Conservation (phyloP, 495 filamentous ascomycete species). For the Glarea lozoyensis region DNA sequence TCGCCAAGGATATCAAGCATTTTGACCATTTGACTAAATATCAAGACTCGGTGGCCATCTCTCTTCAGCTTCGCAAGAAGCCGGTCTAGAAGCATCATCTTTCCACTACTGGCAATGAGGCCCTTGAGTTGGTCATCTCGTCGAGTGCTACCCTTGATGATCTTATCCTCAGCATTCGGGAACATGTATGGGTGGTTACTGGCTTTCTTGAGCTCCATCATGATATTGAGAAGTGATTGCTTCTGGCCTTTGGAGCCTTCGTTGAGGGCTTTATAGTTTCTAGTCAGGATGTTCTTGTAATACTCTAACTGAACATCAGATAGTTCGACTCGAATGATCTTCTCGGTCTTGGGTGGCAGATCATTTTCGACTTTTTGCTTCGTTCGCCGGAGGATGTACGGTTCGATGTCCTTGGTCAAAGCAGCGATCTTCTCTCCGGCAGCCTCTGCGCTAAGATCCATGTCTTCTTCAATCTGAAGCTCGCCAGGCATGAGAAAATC, state of each 20-base stretch:
- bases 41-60: conserved; percentile 89
- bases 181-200: conserved; percentile 99
- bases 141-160: conserved; percentile 63
- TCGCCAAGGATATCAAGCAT: conserved; percentile 95
- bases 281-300: conserved; percentile 96
- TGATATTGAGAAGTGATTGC: conserved; percentile 93
- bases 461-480: conserved; percentile 77
- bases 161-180: conserved; percentile 78
- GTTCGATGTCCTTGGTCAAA: conserved; percentile 47
- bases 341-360: conserved; percentile 91
- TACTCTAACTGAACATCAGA: conserved; percentile 95
- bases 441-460: conserved; percentile 69
- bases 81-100: conserved; percentile 97
- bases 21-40: conserved; percentile 99
- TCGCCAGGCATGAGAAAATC: conserved; percentile 92
- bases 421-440: conserved; percentile 50
- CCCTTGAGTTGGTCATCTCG: conserved; percentile 84
- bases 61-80: conserved; percentile 82
- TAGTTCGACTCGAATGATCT: conserved; percentile 94
- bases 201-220: conserved; percentile 99
- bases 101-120: conserved; percentile 91
- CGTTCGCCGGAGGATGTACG: conserved; percentile 91
- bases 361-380: conserved; percentile 97
- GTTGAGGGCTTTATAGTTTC: conserved; percentile 92
- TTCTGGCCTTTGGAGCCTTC: conserved; percentile 81